Percentiles rank a stretch among this genome's conserved stretches.
phyloP scores from a whole-genome alignment of 2,329 filamentous ascomycete genomes.

The Epichloe coenophiala region DNA sequence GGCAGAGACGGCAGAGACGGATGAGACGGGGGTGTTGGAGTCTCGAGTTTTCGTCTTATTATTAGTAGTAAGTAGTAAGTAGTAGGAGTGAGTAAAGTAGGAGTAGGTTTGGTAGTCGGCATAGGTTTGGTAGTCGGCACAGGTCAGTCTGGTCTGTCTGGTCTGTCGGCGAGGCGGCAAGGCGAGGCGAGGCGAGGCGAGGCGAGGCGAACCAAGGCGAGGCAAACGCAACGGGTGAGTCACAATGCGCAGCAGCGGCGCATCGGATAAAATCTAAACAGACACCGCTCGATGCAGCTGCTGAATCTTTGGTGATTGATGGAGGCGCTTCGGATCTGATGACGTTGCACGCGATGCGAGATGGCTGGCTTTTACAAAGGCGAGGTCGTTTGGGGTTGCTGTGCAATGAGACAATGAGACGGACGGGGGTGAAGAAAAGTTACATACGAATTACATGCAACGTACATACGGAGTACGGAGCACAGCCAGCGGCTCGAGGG shows the following conservation, averaged over 20 bases:
- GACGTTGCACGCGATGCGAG: neutral
- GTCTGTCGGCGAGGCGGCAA: no score
- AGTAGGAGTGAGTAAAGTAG: no score
- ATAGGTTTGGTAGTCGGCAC: no score
- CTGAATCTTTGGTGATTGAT: neutral
- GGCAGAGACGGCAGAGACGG: neutral
- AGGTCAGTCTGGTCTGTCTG: no score
- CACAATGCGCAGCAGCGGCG: neutral
- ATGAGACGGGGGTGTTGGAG: neutral
- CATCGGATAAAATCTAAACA: neutral
- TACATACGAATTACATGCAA: no score
- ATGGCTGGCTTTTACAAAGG: neutral
- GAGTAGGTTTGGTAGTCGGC: no score
- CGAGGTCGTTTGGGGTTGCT: neutral
- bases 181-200: neutral
- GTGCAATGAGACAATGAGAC: neutral
- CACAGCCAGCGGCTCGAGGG: neutral
- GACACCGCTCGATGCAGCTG: neutral
- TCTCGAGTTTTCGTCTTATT: neutral
- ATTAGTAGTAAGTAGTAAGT: no score
- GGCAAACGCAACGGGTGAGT: neutral
- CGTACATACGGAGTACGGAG: no score
- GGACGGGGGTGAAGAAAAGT: neutral
- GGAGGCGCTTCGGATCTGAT: neutral
- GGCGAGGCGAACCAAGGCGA: neutral